These are phyloP conservation scores for Euphrasia arctica DNA, from an alignment of 305 asterid genomes.

Conservation along the genomic window DNA sequence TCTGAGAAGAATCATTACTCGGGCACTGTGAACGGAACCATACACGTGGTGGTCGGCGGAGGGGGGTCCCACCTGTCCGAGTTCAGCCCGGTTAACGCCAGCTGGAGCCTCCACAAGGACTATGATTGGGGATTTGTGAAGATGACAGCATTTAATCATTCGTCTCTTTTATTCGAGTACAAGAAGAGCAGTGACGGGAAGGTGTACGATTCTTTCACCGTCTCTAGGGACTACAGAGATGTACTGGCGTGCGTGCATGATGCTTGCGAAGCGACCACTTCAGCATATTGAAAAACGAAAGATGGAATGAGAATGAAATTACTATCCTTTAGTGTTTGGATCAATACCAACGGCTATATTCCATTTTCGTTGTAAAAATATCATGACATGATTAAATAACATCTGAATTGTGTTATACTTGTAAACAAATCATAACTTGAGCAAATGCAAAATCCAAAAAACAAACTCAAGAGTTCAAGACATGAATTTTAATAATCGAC, in stretches of 20 bases:
- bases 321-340: too few relatives aligned
- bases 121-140: constrained; percentile 72
- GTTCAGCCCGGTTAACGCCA: constrained; percentile 44
- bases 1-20: constrained; percentile 50
- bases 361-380: too few relatives aligned
- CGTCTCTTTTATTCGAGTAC: constrained; percentile 68
- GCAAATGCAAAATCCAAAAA: too few relatives aligned
- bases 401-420: too few relatives aligned
- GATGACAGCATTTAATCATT: constrained; percentile 65
- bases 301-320: not conserved
- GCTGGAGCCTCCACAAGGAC: constrained; percentile 70
- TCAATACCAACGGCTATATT: too few relatives aligned
- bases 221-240: constrained; percentile 72
- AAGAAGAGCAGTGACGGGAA: constrained; percentile 74
- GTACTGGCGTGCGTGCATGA: constrained; percentile 77
- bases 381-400: too few relatives aligned
- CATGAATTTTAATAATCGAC: too few relatives aligned
- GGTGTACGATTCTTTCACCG: constrained; percentile 75
- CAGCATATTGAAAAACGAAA: constrained; percentile 37
- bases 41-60: constrained; percentile 85
- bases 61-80: constrained; percentile 71
- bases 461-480: too few relatives aligned
- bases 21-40: constrained; percentile 65
- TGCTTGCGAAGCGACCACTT: constrained; percentile 60
- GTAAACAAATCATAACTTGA: too few relatives aligned